A percentile compares a stretch with the other conserved stretches of the same genome.
Evolutionary conservation across 2,329 filamentous ascomycete genomes (phyloP).

Genomic region (Huntiella decipiens): DNA sequence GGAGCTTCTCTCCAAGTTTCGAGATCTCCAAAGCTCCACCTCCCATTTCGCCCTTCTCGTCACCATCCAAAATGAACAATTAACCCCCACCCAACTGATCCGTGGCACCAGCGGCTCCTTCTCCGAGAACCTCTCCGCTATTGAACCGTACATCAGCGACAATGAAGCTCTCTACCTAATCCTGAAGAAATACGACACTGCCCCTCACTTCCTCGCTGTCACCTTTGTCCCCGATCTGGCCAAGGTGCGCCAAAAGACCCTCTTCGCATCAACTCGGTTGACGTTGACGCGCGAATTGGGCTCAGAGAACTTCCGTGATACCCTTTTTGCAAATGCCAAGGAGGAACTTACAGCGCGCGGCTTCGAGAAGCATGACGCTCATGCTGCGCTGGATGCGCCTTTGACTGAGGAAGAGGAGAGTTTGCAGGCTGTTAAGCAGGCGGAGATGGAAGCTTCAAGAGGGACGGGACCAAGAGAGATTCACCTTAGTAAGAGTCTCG

Average conservation of each 20-base stretch:
- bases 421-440: conserved; percentile 52
- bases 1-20: conserved; percentile 60
- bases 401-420: conserved; percentile 62
- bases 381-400: conserved; percentile 44
- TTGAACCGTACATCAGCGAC: conserved; percentile 44
- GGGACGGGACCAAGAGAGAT: conserved; percentile 44
- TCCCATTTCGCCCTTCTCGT: conserved; percentile 51
- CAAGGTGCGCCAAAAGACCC: conserved; percentile 69
- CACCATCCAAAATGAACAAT: conserved; percentile 49
- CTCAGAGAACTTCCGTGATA: conserved; percentile 59
- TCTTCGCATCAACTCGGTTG: conserved; percentile 60
- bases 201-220: conserved; percentile 44
- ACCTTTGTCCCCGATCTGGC: conserved; percentile 66
- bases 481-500: conserved; percentile 36
- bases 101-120: conserved; percentile 40
- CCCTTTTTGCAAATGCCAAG: conserved; percentile 50
- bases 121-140: conserved; percentile 39
- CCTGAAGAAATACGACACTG: conserved; percentile 43
- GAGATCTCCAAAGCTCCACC: conserved; percentile 41
- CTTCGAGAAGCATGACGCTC: conserved; percentile 54
- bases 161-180: conserved; percentile 56
- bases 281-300: conserved; percentile 61
- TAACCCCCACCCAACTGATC: conserved; percentile 37
- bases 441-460: conserved; percentile 53
- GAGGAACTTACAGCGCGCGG: conserved; percentile 51